These are phyloP conservation scores for Uronychia setigera DNA, from an alignment of 73 alveolate species.

Conservation along the genomic window DNA sequence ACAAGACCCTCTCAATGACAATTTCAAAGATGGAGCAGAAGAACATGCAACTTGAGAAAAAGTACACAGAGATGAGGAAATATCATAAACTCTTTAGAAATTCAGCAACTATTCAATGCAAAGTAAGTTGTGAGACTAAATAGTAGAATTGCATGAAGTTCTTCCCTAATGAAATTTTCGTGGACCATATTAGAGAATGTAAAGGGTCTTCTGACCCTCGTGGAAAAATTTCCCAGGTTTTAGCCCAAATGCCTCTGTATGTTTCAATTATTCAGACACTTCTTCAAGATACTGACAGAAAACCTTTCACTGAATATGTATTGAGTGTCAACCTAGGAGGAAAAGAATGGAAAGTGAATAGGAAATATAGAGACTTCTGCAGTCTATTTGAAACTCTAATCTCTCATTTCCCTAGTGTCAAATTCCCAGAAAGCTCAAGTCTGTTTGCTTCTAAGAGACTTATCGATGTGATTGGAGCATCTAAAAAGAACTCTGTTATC, in stretches of 20 bases:
- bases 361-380: slow-evolving; percentile 27
- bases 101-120: slow-evolving; percentile 40
- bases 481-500: not conserved
- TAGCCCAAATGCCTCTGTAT: slow-evolving; percentile 3
- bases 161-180: slow-evolving; percentile 16
- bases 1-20: slow-evolving; percentile 29
- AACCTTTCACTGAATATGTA: slow-evolving; percentile 30
- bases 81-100: slow-evolving; percentile 21
- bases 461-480: not conserved
- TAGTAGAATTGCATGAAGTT: slow-evolving; percentile 25
- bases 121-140: not conserved
- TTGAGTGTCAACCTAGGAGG: slow-evolving; percentile 16
- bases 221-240: not conserved
- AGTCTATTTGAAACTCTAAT: slow-evolving; percentile 27
- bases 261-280: slow-evolving; percentile 22
- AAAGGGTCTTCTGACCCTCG: slow-evolving; percentile 6
- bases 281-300: slow-evolving; percentile 16
- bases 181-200: slow-evolving; percentile 26
- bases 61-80: slow-evolving; percentile 17
- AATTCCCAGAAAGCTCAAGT: slow-evolving; percentile 13
- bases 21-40: slow-evolving; percentile 28
- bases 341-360: slow-evolving; percentile 14
- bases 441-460: slow-evolving; percentile 3
- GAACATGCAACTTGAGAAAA: slow-evolving; percentile 34
- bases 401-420: slow-evolving; percentile 33